Percentiles rank a stretch among this genome's conserved stretches.
These are phyloP conservation scores for Cladochytrium replicatum DNA, from an alignment of 192 early-diverging fungal genomes.

Conservation along the genomic window DNA sequence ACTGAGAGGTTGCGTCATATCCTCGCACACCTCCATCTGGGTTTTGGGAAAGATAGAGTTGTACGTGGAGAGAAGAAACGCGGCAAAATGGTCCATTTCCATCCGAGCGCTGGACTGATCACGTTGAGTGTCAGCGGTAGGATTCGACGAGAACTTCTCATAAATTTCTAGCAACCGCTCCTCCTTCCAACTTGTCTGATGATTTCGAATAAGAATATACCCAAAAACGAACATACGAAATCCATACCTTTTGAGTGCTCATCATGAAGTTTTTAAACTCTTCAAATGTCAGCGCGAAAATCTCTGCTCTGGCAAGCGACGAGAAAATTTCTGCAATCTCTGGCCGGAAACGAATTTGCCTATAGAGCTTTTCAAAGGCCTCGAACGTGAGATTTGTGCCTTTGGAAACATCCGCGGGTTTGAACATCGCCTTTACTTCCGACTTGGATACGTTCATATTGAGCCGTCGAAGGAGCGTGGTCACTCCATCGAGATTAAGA, in stretches of 20 bases:
- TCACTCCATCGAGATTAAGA: neutral
- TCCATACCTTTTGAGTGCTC: conserved; percentile 45
- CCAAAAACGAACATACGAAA: conserved; percentile 4
- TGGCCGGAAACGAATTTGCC: conserved; percentile 45
- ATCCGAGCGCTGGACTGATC: conserved; percentile 29
- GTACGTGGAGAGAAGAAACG: conserved; percentile 52
- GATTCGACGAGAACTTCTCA: conserved; percentile 30
- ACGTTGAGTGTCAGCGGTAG: neutral
- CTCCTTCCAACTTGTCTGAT: conserved; percentile 25
- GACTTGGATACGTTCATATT: conserved; percentile 55
- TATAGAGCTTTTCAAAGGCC: conserved; percentile 52
- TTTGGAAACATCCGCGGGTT: conserved; percentile 45
- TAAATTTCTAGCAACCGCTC: conserved; percentile 46
- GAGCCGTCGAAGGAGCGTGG: conserved; percentile 21
- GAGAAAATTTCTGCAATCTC: conserved; percentile 51
- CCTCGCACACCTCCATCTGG: conserved; percentile 43
- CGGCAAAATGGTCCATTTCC: conserved; percentile 54
- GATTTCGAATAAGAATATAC: neutral
- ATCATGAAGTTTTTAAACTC: conserved; percentile 50
- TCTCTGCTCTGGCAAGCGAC: conserved; percentile 18
- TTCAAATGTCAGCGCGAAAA: conserved; percentile 26
- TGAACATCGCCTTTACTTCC: conserved; percentile 50
- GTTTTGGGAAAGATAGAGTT: conserved; percentile 45
- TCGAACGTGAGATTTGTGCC: conserved; percentile 38
- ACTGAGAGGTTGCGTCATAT: conserved; percentile 59